Evolutionary conservation across 202 grass and related monocot genomes (phyloP).

Genomic region (Setaria italica): DNA sequence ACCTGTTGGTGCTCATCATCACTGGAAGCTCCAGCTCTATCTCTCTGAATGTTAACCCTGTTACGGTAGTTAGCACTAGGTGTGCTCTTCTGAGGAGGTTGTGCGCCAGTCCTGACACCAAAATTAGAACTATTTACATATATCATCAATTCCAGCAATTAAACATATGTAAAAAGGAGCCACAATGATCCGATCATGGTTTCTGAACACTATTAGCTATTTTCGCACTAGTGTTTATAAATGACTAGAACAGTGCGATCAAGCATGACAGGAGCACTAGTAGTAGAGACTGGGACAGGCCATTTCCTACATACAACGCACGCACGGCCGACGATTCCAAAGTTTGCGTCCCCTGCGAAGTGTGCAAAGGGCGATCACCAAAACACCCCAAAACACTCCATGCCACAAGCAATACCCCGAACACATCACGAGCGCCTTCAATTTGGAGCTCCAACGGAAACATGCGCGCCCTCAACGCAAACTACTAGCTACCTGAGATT

Average conservation of each 20-base stretch:
- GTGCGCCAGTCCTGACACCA: slow-evolving; percentile 24
- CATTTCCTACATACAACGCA: background rate
- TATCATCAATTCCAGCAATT: background rate
- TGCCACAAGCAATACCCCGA: slow-evolving; percentile 16
- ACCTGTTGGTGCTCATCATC: slow-evolving; percentile 50
- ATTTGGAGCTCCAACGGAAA: background rate
- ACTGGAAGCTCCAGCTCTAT: slow-evolving; percentile 24
- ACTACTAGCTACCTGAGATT: slow-evolving; percentile 53
- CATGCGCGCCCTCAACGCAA: background rate
- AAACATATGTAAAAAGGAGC: slow-evolving; percentile 11
- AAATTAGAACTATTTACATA: slow-evolving; percentile 13
- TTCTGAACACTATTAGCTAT: background rate
- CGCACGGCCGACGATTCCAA: too few species aligned
- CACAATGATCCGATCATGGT: background rate
- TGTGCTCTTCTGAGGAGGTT: slow-evolving; percentile 38
- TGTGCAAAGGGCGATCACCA: background rate
- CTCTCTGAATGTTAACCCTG: slow-evolving; percentile 38
- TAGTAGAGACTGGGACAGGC: background rate
- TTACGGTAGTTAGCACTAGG: slow-evolving; percentile 35
- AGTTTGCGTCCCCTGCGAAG: background rate
- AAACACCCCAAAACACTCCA: background rate
- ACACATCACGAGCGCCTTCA: slow-evolving; percentile 10
- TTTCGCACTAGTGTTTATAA: slow-evolving; percentile 12
- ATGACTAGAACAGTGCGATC: background rate
- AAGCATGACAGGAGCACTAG: background rate